Evolutionary conservation across 1,139 yeast species (phyloP), one percentile per base, ranked within the genome.

Genomic region (Magnusiomyces clavatus): DNA sequence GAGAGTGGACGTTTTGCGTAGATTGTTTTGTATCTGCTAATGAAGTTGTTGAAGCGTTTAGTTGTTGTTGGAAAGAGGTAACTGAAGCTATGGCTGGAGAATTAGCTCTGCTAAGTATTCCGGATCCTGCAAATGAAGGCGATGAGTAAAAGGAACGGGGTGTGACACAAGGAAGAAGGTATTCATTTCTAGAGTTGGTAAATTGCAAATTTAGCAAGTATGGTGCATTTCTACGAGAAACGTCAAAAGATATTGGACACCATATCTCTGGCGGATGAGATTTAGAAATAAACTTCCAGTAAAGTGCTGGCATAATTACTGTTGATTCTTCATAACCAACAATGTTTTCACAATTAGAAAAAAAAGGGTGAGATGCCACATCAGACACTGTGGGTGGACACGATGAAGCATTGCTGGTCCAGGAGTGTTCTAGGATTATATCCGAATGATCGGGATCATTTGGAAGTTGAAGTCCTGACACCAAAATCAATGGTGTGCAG

Each of bases 1-100:
- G 67, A 40, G 70, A 72, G 45, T 66, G 71, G 16, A 50, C 47
- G 19, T 41, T 50, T 13, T 38, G 46, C 5, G 49, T 38, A 29
- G 31, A 24, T 8, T 20, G 36, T 12, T 29, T 41, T 47, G 20
- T 19, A 20, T 19, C 29, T 13, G 16, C 24, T 31, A 46, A 16
- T 29, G 55, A 48, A 11, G 42, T 43, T 10, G 35, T 36, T 11
- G 48, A 49, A 16, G 43, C 29, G 31, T 39, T n/a, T 16, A 12
- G 38, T 12, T 17, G n/a, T 16, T 40, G 37, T 8, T n/a, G 40
- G 17, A 16, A 31, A n/a, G 47, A 35, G 2, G 40, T 34, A 20
- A 13, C 31, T 13, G 44, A 13, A 20, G 14, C 17, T 8, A 11
- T 11, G 12, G 44, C 34, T 13, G 34, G 13, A 20, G 44, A 20